Percentiles rank a stretch among this genome's conserved stretches.
Conservation (phyloP, 257 asterid species). For the Verbena officinalis region DNA sequence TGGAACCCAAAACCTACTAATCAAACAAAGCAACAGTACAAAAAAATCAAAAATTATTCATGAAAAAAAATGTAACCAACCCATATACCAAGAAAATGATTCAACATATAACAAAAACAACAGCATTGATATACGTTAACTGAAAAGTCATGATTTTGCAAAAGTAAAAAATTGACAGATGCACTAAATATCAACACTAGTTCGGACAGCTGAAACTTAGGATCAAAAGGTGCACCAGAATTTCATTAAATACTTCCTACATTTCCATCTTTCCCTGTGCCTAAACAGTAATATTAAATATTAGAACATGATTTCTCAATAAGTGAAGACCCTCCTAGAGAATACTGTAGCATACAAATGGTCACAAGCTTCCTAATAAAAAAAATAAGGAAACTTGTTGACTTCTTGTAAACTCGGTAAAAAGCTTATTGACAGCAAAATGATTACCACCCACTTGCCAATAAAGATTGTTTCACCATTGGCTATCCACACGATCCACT, state of each 20-base stretch:
- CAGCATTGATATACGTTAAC: not conserved
- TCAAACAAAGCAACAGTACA: constrained; percentile 47
- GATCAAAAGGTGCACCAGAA: not conserved
- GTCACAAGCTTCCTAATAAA: constrained; percentile 6
- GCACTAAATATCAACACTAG: constrained; percentile 14
- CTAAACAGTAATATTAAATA: not conserved
- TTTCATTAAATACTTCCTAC: not conserved
- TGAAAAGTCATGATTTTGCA: not conserved
- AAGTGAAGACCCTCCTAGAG: not conserved
- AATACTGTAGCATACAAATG: constrained; percentile 5
- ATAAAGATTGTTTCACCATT: not conserved
- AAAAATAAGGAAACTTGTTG: not conserved
- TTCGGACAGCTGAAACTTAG: not conserved
- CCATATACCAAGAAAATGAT: not conserved
- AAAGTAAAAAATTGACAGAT: not conserved
- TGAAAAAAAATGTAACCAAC: not conserved
- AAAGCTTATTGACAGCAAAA: not conserved
- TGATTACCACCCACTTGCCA: not conserved
- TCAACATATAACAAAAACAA: not conserved
- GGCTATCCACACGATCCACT: constrained; percentile 7
- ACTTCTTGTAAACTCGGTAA: not conserved
- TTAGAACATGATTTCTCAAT: constrained; percentile 1
- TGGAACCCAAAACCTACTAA: constrained; percentile 83
- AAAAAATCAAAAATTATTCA: constrained; percentile 26
- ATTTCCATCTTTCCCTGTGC: not conserved